A percentile compares a stretch with the other conserved stretches of the same genome.
These are phyloP conservation scores for Salix suchowensis DNA, from an alignment of 345 rosid species.

Conservation along the genomic window DNA sequence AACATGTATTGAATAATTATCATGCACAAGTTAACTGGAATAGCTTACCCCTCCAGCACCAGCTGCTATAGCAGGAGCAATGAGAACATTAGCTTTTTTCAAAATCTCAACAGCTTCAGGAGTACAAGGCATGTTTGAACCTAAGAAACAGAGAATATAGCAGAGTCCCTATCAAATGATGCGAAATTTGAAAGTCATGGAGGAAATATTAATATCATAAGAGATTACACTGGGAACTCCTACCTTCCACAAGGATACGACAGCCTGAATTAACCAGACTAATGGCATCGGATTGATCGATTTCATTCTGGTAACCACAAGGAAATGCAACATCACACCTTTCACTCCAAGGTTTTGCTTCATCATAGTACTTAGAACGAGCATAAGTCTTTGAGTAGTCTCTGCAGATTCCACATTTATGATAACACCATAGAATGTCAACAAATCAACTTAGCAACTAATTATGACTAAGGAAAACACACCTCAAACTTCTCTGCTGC, in stretches of 20 bases:
- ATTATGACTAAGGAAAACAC: neutral
- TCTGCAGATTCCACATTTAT: slow-evolving; percentile 43
- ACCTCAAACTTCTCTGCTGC: slow-evolving; percentile 96
- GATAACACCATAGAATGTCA: slow-evolving; percentile 6
- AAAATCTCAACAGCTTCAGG: slow-evolving; percentile 87
- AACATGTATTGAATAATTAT: neutral
- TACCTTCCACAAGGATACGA: slow-evolving; percentile 89
- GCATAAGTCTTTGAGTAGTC: slow-evolving; percentile 99
- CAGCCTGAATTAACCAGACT: slow-evolving; percentile 89
- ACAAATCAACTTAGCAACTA: slow-evolving; percentile 2
- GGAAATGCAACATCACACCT: slow-evolving; percentile 94
- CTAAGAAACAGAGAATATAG: slow-evolving; percentile 32
- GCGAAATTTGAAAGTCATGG: neutral
- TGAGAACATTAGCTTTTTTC: slow-evolving; percentile 79
- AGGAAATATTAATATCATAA: neutral
- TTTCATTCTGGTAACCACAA: slow-evolving; percentile 92
- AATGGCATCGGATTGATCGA: slow-evolving; percentile 91
- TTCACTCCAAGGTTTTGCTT: slow-evolving; percentile 94
- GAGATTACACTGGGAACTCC: slow-evolving; percentile 13
- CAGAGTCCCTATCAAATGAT: neutral
- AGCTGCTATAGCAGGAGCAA: slow-evolving; percentile 97
- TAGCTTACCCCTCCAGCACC: slow-evolving; percentile 93
- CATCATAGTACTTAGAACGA: slow-evolving; percentile 90
- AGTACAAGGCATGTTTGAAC: slow-evolving; percentile 97
- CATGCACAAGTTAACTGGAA: slow-evolving; percentile 5